Percentiles rank a stretch among this genome's conserved stretches.
These are phyloP conservation scores for Dichotomopilus funicola DNA, from an alignment of 2,329 filamentous ascomycete genomes.

Conservation along the genomic window DNA sequence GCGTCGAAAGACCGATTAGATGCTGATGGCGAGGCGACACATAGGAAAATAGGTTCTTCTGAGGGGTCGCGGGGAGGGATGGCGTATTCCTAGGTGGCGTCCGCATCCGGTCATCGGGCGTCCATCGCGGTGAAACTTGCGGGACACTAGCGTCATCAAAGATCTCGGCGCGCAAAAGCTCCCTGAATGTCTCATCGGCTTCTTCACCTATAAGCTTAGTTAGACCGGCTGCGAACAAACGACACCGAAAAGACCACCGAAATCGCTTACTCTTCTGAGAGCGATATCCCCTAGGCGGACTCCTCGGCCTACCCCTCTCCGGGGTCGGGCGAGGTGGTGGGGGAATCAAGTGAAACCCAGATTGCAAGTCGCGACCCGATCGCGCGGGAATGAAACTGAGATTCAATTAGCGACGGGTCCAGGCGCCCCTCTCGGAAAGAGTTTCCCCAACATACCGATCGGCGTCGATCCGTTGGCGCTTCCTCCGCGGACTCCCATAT, in stretches of 20 bases:
- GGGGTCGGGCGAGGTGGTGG: slow-evolving; percentile 83
- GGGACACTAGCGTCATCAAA: slow-evolving; percentile 88
- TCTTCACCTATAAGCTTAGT: slow-evolving; percentile 61
- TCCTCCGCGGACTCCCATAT: slow-evolving; percentile 50
- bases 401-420: neutral
- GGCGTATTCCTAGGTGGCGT: slow-evolving; percentile 60
- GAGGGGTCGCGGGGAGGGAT: slow-evolving; percentile 58
- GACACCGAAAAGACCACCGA: neutral
- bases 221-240: slow-evolving; percentile 15
- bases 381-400: slow-evolving; percentile 89
- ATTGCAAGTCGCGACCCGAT: slow-evolving; percentile 85
- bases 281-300: slow-evolving; percentile 72
- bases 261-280: slow-evolving; percentile 75
- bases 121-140: slow-evolving; percentile 61
- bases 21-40: slow-evolving; percentile 68
- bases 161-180: slow-evolving; percentile 79
- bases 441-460: slow-evolving; percentile 45
- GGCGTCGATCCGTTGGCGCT: slow-evolving; percentile 54
- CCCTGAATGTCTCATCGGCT: slow-evolving; percentile 89
- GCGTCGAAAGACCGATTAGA: slow-evolving; percentile 76
- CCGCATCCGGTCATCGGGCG: slow-evolving; percentile 50
- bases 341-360: slow-evolving; percentile 84
- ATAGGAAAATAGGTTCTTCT: slow-evolving; percentile 95
- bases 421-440: neutral
- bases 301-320: slow-evolving; percentile 66